These are phyloP conservation scores for Haplosporangium sp. DNA, from an alignment of 371 early-diverging fungal genomes.

Conservation along the genomic window DNA sequence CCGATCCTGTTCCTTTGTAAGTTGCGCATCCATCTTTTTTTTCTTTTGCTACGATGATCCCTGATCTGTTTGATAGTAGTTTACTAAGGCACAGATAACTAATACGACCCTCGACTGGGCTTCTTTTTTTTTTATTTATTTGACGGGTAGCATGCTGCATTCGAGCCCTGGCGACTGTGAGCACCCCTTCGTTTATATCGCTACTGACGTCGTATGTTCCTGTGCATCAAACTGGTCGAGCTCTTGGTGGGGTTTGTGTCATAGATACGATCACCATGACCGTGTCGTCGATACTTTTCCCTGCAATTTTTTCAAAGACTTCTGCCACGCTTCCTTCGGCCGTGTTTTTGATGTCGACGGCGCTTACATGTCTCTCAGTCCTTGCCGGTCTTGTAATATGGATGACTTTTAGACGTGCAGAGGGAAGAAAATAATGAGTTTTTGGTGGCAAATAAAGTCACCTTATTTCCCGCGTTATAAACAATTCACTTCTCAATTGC, in stretches of 20 bases:
- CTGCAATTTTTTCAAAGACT: constrained; percentile 36
- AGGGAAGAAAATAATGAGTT: not conserved
- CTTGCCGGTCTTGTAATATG: constrained; percentile 6
- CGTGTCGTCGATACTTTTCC: constrained; percentile 24
- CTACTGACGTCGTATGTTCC: constrained; percentile 32
- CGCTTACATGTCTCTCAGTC: constrained; percentile 1
- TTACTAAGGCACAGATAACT: not conserved
- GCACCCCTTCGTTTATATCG: constrained; percentile 19
- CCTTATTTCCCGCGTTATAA: no score
- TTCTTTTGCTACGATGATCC: not conserved
- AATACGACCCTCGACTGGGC: not conserved
- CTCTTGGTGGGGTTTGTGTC: constrained; percentile 32
- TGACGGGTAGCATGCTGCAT: constrained; percentile 12
- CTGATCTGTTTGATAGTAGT: not conserved
- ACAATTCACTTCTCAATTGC: no score
- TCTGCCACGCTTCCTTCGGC: constrained; percentile 33
- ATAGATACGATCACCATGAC: constrained; percentile 24
- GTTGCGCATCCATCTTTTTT: not conserved
- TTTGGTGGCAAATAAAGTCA: no score
- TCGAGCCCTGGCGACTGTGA: constrained; percentile 22
- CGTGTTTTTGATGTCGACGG: constrained; percentile 13
- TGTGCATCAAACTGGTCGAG: constrained; percentile 31
- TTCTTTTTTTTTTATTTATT: not conserved
- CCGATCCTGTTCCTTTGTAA: constrained; percentile 21
- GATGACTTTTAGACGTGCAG: constrained; percentile 15